Percentiles rank a stretch among this genome's conserved stretches.
Conservation (phyloP, 2,329 filamentous ascomycete genomes). For the Verticillium longisporum region DNA sequence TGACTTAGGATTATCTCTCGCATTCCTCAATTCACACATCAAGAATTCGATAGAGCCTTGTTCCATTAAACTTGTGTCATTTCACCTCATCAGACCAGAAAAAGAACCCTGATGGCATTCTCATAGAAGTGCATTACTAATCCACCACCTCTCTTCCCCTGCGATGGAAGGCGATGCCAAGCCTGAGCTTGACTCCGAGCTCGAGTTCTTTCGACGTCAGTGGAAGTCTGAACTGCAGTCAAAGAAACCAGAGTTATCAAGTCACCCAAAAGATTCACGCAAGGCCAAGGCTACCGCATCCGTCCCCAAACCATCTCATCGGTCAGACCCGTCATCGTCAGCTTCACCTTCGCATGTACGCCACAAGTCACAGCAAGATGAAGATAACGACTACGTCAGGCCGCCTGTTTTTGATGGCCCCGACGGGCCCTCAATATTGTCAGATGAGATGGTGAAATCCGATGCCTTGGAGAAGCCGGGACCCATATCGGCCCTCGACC, state of each 20-base stretch:
- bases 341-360: constrained; percentile 16
- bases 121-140: neutral
- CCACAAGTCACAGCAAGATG: constrained; percentile 18
- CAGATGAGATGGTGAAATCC: constrained; percentile 1
- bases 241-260: constrained; percentile 18
- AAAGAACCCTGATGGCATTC: neutral
- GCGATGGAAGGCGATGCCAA: constrained; percentile 1
- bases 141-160: neutral
- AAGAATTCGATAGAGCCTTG: neutral
- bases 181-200: constrained; percentile 53
- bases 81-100: neutral
- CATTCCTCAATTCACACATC: neutral
- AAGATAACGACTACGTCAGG: constrained; percentile 27
- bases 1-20: neutral
- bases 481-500: constrained; percentile 75
- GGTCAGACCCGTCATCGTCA: constrained; percentile 5
- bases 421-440: neutral
- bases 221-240: constrained; percentile 75
- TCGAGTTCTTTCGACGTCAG: constrained; percentile 78
- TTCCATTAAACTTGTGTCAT: neutral
- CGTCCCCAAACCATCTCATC: constrained; percentile 13
- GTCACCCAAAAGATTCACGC: neutral
- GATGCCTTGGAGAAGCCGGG: constrained; percentile 26
- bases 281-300: constrained; percentile 18
- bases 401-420: constrained; percentile 25